Percentiles rank a stretch among this genome's conserved stretches.
Evolutionary conservation across 192 early-diverging fungal genomes (phyloP).

Genomic region (Coemansia sp.): DNA sequence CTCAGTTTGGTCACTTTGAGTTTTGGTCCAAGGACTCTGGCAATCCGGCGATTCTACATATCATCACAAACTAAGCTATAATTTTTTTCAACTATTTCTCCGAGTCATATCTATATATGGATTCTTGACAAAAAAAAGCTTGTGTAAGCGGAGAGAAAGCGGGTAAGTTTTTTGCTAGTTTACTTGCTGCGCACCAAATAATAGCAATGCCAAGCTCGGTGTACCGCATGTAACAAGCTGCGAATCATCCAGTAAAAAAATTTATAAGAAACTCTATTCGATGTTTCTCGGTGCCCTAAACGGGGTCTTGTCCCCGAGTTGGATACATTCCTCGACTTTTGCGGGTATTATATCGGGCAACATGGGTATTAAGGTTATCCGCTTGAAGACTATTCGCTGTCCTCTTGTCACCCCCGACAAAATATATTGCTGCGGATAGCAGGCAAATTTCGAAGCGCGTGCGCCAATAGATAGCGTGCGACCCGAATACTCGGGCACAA

Average conservation of each 20-base stretch:
- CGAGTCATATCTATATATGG: neutral
- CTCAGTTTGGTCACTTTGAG: conserved; percentile 24
- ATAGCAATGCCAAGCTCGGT: neutral
- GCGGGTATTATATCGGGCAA: neutral
- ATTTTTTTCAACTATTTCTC: neutral
- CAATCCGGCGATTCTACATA: conserved; percentile 48
- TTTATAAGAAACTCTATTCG: neutral
- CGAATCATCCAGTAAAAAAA: neutral
- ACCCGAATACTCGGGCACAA: conserved; percentile 8
- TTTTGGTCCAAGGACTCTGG: conserved; percentile 58
- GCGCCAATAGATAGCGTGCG: neutral
- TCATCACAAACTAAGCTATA: conserved; percentile 21
- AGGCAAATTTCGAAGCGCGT: neutral
- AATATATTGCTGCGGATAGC: neutral
- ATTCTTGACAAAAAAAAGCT: conserved; percentile 1
- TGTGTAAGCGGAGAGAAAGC: neutral
- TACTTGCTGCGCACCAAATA: neutral
- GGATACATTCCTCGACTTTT: neutral
- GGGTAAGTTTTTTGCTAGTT: neutral
- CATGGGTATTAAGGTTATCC: neutral
- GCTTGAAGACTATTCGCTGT: neutral
- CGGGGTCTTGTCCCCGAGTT: neutral
- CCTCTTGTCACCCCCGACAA: neutral
- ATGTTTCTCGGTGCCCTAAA: neutral
- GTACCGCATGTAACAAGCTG: neutral